Base-by-base conservation (phyloP, 768 basidiomycete genomes). In the Gloeostereum incarnatum region DNA sequence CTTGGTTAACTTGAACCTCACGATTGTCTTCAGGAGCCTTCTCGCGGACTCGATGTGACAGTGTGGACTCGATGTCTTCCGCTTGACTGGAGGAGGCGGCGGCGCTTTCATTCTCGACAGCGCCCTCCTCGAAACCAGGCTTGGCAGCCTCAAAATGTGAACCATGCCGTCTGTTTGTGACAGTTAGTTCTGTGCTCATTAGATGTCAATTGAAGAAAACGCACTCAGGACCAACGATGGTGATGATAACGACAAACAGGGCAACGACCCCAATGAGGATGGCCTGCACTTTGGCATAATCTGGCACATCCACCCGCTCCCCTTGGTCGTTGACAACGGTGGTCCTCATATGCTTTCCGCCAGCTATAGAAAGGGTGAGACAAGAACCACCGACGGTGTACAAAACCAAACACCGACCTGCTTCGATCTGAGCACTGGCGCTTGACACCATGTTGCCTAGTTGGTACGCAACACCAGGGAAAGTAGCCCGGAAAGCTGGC, bases 191-290 rank as follows among this genome's bases (percentile, higher is more conserved):
- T n/a, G 14, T 43, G 19, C 16, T 8, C 16, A 34, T 2, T 6
- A 11, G 14, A 38, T 1, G 16, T 16, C 3, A 20, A 27, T 26
- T 1, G 17, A 39, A 13, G n/a, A n/a, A n/a, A n/a, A 71, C 82
- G 41, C 46, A 81, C 80, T 75, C 73, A 0, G 85, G 81, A 3
- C 91, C 92, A 40, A 94, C 56, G 45, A 89, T 61, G 9, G 81
- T 81, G 49, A 87, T 69, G 51, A 89, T 20, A 31, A 94, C 58
- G 30, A 88, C 75, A 45, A 82, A 93, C 0, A 75, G 79, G 1
- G 85, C 68, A 14, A 96, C 82, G 18, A 72, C 68, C 6, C 91
- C 92, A 32, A 96, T 81, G 25, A 97, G 67, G 51, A 97, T 91
- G 27, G 85, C 87, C 63, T 89, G 85, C 4, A 87, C 85, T 56